Evolutionary conservation across 169 alveolate species (phyloP), one percentile per base, ranked within the genome.

Genomic region (Plasmodium berghei): DNA sequence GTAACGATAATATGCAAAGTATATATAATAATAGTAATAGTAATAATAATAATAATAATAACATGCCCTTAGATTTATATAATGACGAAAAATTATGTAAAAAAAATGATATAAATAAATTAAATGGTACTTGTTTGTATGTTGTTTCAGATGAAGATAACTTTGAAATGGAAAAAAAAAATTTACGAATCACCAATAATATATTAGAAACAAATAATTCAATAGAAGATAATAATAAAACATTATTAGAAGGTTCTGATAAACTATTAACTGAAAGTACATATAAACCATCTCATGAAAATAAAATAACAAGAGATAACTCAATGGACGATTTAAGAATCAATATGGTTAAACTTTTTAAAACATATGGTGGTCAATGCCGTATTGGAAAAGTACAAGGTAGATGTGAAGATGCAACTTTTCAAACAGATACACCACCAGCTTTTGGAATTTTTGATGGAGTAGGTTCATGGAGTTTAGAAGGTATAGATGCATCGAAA

Each of bases 381-480:
- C 89, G 89, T 77, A 77, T 77, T 49, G 89, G 89, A 46, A 77
- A 77, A 64, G 89, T 77, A 1, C 74, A 77, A 63, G 89, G 93
- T 61, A 92, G 80, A 48, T 92, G 95, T 71, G 95, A 92, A 54
- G 95, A 92, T 63, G 95, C 95, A 1, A 73, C 72, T 28, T 92
- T 92, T 83, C 80, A 55, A 46, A 74, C 92, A 56, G 92, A 88
- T 40, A 58, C 66, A 20, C 94, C 92, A 24, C 94, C 93, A n/a
- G 90, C 89, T 4, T 92, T 92, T 75, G 95, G 95, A 8, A 91
- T 92, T n/a, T 92, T 92, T 40, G 95, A 92, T 71, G 95, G 95
- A 12, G 95, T 92, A 1, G 95, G 95, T n/a, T 83, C 93, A 70
- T 92, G 95, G 95, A 88, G 93, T 45, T 59, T 77, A 12, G 95